Percentiles rank a stretch among this genome's conserved stretches.
phyloP scores from a whole-genome alignment of 2,329 filamentous ascomycete species.

The Penicillium hordei region DNA sequence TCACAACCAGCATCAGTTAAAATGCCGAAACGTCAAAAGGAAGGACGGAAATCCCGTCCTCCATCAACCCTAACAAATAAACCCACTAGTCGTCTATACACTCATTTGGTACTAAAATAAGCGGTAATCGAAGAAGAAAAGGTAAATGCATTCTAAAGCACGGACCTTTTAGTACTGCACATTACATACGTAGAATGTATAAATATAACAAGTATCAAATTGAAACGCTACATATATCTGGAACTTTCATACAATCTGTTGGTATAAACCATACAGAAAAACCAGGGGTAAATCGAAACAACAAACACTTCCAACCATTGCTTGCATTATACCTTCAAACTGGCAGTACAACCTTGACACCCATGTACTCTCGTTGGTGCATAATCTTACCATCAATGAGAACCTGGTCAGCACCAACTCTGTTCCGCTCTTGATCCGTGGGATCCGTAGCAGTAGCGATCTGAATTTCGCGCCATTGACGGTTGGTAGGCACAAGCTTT shows the following conservation, averaged over 20 bases:
- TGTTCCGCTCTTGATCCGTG: conserved; percentile 44
- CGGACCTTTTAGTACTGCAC: too few species aligned
- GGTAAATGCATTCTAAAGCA: too few species aligned
- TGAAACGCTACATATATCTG: neutral
- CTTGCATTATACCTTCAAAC: conserved; percentile 30
- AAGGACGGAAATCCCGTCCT: too few species aligned
- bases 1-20: too few species aligned
- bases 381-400: conserved; percentile 48
- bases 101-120: too few species aligned
- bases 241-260: neutral
- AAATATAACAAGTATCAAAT: neutral
- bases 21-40: too few species aligned
- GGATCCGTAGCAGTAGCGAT: conserved; percentile 47
- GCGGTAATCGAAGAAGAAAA: too few species aligned
- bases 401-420: conserved; percentile 46
- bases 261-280: neutral
- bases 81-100: too few species aligned
- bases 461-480: conserved; percentile 53
- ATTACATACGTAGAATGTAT: neutral
- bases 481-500: conserved; percentile 47
- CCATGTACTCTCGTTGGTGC: conserved; percentile 51
- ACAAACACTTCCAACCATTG: neutral
- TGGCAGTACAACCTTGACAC: conserved; percentile 48
- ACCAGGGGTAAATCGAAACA: neutral
- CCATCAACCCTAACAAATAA: too few species aligned